Percentiles rank a stretch among this genome's conserved stretches.
These are phyloP conservation scores for Pseudoperonospora humuli DNA, from an alignment of 352 stramenopile species.

Conservation along the genomic window DNA sequence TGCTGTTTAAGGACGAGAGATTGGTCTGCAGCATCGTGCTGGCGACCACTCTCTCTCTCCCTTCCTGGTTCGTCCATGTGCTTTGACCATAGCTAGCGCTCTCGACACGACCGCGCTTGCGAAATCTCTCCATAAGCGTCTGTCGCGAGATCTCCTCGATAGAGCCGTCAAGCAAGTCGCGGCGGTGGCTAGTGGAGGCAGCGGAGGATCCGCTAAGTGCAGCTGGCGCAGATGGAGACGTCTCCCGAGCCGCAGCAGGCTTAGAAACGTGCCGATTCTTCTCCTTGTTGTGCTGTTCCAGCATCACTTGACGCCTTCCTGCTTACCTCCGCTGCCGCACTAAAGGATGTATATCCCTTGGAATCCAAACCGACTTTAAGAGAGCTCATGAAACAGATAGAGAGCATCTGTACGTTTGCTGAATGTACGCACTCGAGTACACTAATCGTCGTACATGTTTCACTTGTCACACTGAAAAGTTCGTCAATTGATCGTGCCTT, in stretches of 20 bases:
- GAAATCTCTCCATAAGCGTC: constrained; percentile 38
- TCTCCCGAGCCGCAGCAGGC: constrained; percentile 13
- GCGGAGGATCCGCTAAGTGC: neutral
- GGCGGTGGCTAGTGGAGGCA: constrained; percentile 13
- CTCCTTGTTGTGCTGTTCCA: constrained; percentile 11
- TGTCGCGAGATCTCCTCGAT: constrained; percentile 26
- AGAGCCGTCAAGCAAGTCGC: constrained; percentile 22
- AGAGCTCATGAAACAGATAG: neutral
- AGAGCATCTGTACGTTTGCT: neutral
- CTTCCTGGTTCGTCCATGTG: neutral
- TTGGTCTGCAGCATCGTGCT: constrained; percentile 8
- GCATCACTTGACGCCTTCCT: constrained; percentile 10
- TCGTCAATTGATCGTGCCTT: too few species aligned
- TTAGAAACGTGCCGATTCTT: constrained; percentile 29
- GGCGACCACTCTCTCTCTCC: neutral
- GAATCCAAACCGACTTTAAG: neutral
- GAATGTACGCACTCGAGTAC: too few species aligned
- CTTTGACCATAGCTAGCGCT: constrained; percentile 42
- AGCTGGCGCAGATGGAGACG: constrained; percentile 1
- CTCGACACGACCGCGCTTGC: constrained; percentile 61
- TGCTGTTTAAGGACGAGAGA: constrained; percentile 7
- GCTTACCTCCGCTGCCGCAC: neutral
- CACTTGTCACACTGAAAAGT: neutral
- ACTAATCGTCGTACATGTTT: neutral
- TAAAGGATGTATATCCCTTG: constrained; percentile 1